A percentile compares a stretch with the other conserved stretches of the same genome.
Conservation (phyloP, 1,284 basidiomycete species). For the Pisolithus thermaeus region DNA sequence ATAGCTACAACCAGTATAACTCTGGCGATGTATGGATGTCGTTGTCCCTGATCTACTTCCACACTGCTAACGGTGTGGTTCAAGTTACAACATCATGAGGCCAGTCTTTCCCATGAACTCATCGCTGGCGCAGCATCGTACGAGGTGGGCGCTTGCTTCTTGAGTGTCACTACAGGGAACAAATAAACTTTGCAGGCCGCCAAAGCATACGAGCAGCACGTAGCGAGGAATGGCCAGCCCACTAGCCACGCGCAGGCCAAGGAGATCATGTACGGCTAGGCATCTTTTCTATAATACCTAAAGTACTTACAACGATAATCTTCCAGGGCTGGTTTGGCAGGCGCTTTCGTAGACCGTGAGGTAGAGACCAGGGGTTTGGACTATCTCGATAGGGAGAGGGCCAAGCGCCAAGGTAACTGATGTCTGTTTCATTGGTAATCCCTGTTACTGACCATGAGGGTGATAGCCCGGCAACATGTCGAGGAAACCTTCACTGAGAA, state of each 20-base stretch:
- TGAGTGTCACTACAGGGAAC: neutral
- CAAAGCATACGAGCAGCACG: conserved; percentile 51
- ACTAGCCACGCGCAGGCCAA: conserved; percentile 40
- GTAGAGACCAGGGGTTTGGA: conserved; percentile 40
- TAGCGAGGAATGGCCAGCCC: conserved; percentile 39
- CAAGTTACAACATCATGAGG: neutral
- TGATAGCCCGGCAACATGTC: neutral
- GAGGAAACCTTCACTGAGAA: neutral
- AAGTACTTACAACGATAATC: conserved; percentile 28
- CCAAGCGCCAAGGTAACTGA: neutral
- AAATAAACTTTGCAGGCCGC: conserved; percentile 35
- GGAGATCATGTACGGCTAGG: conserved; percentile 28
- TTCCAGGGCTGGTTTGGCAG: conserved; percentile 35
- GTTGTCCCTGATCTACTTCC: neutral
- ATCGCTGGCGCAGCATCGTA: conserved; percentile 47
- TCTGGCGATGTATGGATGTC: neutral
- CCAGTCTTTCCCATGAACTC: neutral
- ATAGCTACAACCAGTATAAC: neutral
- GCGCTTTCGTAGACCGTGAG: conserved; percentile 41
- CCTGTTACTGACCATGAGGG: neutral
- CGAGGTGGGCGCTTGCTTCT: conserved; percentile 28
- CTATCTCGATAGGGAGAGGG: neutral
- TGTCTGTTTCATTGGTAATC: neutral
- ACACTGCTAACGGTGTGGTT: neutral
- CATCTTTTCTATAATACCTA: neutral